Evolutionary conservation across 2,329 filamentous ascomycete genomes (phyloP).

Genomic region (Phoma sp.): DNA sequence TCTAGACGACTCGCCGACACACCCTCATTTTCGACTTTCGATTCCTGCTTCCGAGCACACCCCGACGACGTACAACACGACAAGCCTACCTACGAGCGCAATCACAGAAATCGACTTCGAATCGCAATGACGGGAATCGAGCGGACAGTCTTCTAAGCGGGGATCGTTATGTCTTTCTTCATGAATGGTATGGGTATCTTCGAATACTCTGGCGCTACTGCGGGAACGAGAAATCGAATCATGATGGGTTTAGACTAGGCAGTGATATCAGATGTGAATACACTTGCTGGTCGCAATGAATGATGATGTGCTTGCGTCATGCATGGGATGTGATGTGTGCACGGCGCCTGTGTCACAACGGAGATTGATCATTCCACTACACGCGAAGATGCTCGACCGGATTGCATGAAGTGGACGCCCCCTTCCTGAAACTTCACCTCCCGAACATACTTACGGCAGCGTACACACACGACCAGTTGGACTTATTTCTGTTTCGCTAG

Average conservation of each 20-base stretch:
- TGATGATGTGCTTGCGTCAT: constrained; percentile 13
- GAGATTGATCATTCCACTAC: neutral
- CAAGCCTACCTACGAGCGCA: constrained; percentile 35
- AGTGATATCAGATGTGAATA: constrained; percentile 39
- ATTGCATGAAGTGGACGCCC: no score
- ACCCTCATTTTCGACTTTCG: constrained; percentile 42
- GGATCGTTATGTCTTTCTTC: constrained; percentile 23
- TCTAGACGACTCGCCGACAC: constrained; percentile 73
- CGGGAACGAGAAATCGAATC: constrained; percentile 42
- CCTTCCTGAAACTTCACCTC: no score
- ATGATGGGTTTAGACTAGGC: constrained; percentile 47
- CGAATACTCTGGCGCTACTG: constrained; percentile 45
- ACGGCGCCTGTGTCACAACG: neutral
- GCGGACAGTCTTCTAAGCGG: constrained; percentile 31
- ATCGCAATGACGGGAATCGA: constrained; percentile 28
- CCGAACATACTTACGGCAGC: no score
- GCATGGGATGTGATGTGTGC: constrained; percentile 8
- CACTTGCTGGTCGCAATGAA: constrained; percentile 43
- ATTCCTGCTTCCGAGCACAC: constrained; percentile 26
- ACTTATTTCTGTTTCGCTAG: no score
- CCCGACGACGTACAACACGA: constrained; percentile 15
- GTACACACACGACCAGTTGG: no score
- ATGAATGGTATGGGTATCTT: constrained; percentile 21
- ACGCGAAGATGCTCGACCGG: neutral
- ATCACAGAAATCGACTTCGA: constrained; percentile 39